phyloP scores from a whole-genome alignment of 2,329 filamentous ascomycete genomes.

The Orbilia blumenaviensis region DNA sequence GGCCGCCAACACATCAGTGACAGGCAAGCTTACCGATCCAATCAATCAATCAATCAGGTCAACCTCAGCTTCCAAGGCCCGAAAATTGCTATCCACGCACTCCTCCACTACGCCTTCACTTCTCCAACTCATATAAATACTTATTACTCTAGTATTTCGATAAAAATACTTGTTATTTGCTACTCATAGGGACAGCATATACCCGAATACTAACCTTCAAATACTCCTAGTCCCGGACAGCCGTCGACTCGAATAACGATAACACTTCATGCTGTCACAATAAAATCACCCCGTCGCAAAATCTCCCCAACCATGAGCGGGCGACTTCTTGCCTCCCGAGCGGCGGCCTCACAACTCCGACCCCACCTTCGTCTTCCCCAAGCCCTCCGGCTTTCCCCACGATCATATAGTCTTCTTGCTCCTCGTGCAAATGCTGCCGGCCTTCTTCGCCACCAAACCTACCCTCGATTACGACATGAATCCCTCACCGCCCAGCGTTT shows the following conservation, averaged over 20 bases:
- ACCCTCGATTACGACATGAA: conserved; percentile 37
- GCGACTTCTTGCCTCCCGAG: conserved; percentile 77
- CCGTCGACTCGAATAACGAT: background rate
- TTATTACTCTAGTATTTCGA: too few species aligned
- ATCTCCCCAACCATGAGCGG: conserved; percentile 69
- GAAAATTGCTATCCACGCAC: conserved; percentile 24
- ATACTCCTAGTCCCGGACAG: background rate
- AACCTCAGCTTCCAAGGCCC: background rate
- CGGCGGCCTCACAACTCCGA: conserved; percentile 22
- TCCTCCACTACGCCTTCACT: conserved; percentile 24
- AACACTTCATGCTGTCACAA: conserved; percentile 43
- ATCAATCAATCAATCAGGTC: conserved; percentile 7
- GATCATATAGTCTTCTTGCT: conserved; percentile 32
- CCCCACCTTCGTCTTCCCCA: conserved; percentile 21
- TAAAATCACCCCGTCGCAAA: conserved; percentile 23
- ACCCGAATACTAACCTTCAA: background rate
- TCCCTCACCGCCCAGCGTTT: conserved; percentile 42
- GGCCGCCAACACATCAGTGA: conserved; percentile 52
- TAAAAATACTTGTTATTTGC: too few species aligned
- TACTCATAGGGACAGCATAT: background rate
- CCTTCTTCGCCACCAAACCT: conserved; percentile 36
- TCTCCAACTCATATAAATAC: background rate
- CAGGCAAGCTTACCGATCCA: background rate
- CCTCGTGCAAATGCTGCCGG: conserved; percentile 39
- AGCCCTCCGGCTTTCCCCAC: conserved; percentile 12